Percentiles rank a stretch among this genome's conserved stretches.
Conservation (phyloP, 768 basidiomycete species). For the Pulveroboletus ravenelii region DNA sequence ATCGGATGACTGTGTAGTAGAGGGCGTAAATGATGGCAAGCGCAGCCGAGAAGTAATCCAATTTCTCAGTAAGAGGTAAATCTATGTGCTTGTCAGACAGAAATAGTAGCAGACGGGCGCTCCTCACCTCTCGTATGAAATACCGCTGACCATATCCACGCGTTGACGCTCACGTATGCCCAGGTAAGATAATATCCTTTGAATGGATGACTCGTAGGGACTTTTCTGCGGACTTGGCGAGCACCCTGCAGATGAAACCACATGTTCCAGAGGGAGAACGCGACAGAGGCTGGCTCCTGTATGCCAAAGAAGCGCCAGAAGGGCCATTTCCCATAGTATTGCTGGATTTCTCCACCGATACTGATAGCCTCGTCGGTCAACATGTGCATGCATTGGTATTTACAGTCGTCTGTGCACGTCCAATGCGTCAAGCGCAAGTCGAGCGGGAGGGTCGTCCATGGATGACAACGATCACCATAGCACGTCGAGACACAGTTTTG, state of each 20-base stretch:
- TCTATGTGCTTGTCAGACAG: slow-evolving; percentile 44
- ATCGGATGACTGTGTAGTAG: slow-evolving; percentile 71
- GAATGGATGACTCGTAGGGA: slow-evolving; percentile 65
- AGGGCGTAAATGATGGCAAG: slow-evolving; percentile 77
- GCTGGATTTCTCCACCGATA: slow-evolving; percentile 47
- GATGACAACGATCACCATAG: slow-evolving; percentile 25
- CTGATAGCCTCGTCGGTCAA: slow-evolving; percentile 56
- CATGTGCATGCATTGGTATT: slow-evolving; percentile 82
- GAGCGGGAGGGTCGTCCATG: slow-evolving; percentile 42
- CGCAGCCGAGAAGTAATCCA: slow-evolving; percentile 96
- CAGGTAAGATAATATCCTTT: slow-evolving; percentile 60
- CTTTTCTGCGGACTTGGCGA: slow-evolving; percentile 37
- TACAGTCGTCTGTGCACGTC: slow-evolving; percentile 85
- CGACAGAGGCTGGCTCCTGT: slow-evolving; percentile 91
- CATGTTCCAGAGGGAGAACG: slow-evolving; percentile 85
- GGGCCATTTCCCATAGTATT: slow-evolving; percentile 97
- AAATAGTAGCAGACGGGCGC: background rate
- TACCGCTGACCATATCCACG: slow-evolving; percentile 88
- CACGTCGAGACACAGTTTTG: slow-evolving; percentile 37
- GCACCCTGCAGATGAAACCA: slow-evolving; percentile 66
- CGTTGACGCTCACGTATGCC: slow-evolving; percentile 72
- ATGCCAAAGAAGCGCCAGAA: slow-evolving; percentile 86
- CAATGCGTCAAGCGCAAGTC: slow-evolving; percentile 69
- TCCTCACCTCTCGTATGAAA: slow-evolving; percentile 88
- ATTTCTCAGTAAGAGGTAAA: slow-evolving; percentile 73